Evolutionary conservation across 768 basidiomycete genomes (phyloP), one percentile per base, ranked within the genome.

Genomic region (Suillus subaureus): DNA sequence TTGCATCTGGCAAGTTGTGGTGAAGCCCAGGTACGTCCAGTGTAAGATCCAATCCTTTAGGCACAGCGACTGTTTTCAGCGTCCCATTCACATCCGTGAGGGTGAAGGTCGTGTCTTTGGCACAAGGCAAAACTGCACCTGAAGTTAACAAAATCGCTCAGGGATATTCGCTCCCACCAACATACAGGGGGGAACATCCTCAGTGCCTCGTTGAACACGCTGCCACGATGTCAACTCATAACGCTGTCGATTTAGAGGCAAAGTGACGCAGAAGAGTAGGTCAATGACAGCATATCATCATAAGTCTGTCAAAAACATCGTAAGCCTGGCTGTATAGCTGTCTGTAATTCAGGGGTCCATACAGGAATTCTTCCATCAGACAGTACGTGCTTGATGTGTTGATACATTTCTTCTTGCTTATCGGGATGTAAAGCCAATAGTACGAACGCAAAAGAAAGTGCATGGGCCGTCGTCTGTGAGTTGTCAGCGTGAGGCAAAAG

Each of bases 21-120:
- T 86, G 85, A 35, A 85, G 64, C 12, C 77, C 85, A 26, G 77
- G 69, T 2, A 77, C 73, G 67, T 79, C 72, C 16, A 86, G 70
- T 0, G 65, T 60, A n/a, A 86, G 63, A 12, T 67, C 58, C 8
- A 79, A 78, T 40, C 80, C 84, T 65, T 80, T 77, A 9, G 84
- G 84, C 51, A 86, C 72, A 13, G 78, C 77, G 8, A 86, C 71
- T 0, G 72, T 72, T 26, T 69, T 73, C 58, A 75, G 78, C 66
- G 81, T 79, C 28, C 83, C 85, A 13, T 76, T 69, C 5, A 66
- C 63, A 13, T 72, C 78, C 7, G 73, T 72, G 4, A 73, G 69
- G 37, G 82, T 68, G 40, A 77, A 69, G n/a, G 73, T 76, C 0
- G 84, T 84, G 61, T 87, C 85, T 68, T 87, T 6, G 84, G 84